Percentiles rank a stretch among this genome's conserved stretches.
Evolutionary conservation across 2,329 filamentous ascomycete species (phyloP).

Genomic region (Aspergillus glaucus): DNA sequence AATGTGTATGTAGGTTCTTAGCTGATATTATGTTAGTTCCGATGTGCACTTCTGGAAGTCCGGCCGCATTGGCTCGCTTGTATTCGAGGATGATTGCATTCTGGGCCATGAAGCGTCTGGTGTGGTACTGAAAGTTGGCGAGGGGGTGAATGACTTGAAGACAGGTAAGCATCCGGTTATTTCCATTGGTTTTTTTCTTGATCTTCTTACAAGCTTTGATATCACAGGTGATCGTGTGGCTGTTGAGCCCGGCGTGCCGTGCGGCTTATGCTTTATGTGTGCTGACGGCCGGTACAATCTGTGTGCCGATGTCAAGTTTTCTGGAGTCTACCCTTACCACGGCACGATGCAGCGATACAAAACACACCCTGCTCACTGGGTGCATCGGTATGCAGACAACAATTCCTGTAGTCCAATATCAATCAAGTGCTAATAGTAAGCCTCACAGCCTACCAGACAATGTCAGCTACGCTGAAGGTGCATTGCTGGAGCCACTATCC

Average conservation of each 20-base stretch:
- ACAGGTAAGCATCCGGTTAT: constrained; percentile 13
- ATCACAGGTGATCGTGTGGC: constrained; percentile 54
- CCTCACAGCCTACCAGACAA: constrained; percentile 43
- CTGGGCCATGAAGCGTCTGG: constrained; percentile 61
- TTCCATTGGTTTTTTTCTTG: no score
- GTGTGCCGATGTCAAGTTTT: constrained; percentile 56
- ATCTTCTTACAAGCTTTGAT: no score
- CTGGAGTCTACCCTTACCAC: constrained; percentile 56
- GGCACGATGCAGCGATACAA: constrained; percentile 59
- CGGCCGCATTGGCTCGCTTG: constrained; percentile 57
- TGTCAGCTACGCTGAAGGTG: constrained; percentile 53
- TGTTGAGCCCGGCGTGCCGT: constrained; percentile 61
- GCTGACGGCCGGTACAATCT: constrained; percentile 57
- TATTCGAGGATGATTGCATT: constrained; percentile 58
- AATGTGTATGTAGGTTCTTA: background rate
- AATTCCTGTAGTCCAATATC: background rate
- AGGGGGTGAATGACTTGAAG: constrained; percentile 48
- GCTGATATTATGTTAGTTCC: constrained; percentile 38
- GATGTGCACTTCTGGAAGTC: constrained; percentile 65
- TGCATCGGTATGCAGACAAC: constrained; percentile 35
- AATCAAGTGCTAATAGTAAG: no score
- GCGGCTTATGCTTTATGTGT: constrained; percentile 56
- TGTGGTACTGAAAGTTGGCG: constrained; percentile 52
- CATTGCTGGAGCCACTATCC: constrained; percentile 58
- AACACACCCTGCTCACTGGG: constrained; percentile 55